These are phyloP conservation scores for Bipolaris gigantea DNA, from an alignment of 2,329 filamentous ascomycete species.

Conservation along the genomic window DNA sequence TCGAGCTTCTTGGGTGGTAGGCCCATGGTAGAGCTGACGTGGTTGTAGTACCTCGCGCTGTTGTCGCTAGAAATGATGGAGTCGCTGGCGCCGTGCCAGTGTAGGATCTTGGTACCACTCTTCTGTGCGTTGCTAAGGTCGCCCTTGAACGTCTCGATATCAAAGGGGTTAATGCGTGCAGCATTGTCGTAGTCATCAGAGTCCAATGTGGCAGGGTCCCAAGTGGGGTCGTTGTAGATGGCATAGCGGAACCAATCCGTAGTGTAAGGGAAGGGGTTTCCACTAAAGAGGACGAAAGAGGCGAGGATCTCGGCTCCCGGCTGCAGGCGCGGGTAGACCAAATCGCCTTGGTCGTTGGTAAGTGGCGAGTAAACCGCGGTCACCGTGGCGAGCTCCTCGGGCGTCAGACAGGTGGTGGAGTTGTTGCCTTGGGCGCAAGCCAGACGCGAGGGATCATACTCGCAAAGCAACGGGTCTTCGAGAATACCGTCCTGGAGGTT, in stretches of 20 bases:
- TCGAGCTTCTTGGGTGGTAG: conserved; percentile 42
- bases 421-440: conserved; percentile 38
- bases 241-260: conserved; percentile 55
- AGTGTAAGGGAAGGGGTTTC: conserved; percentile 49
- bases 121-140: conserved; percentile 43
- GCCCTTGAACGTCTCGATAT: conserved; percentile 48
- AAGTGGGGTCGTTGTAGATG: conserved; percentile 51
- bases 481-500: conserved; percentile 54
- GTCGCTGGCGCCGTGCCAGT: conserved; percentile 52
- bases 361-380: conserved; percentile 49
- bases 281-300: conserved; percentile 44
- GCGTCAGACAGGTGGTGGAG: conserved; percentile 49
- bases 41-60: conserved; percentile 53
- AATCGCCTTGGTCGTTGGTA: conserved; percentile 47
- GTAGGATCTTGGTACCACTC: conserved; percentile 52
- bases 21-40: conserved; percentile 51
- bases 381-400: conserved; percentile 50
- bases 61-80: conserved; percentile 50
- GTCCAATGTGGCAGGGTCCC: conserved; percentile 46
- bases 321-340: conserved; percentile 57
- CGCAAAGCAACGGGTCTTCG: conserved; percentile 51
- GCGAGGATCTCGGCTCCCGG: conserved; percentile 51
- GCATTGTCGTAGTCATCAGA: conserved; percentile 48
- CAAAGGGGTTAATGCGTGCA: conserved; percentile 41
- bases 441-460: conserved; percentile 47